Evolutionary conservation across 495 filamentous ascomycete species (phyloP).

Genomic region (Penicillium dipodomyicola): DNA sequence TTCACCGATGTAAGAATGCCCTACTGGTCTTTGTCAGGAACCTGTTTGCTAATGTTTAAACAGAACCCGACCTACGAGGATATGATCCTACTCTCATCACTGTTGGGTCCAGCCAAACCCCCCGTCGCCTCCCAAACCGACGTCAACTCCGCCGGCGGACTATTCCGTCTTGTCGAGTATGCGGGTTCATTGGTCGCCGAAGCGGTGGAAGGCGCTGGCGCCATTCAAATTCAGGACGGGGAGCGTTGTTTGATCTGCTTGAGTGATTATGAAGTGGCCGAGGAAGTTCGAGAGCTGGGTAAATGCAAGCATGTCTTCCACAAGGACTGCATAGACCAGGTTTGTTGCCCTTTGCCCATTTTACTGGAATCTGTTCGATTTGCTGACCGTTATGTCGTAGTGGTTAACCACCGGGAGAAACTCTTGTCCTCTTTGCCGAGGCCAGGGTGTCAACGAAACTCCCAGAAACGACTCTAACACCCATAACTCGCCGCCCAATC

Average conservation of each 20-base stretch:
- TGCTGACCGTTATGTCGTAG: conserved; percentile 38
- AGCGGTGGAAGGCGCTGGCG: conserved; percentile 45
- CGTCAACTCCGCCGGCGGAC: conserved; percentile 61
- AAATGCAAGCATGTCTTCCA: conserved; percentile 74
- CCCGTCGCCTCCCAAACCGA: conserved; percentile 69
- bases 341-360: conserved; percentile 31
- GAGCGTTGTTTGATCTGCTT: conserved; percentile 72
- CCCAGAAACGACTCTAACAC: conserved; percentile 14
- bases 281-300: conserved; percentile 59
- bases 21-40: background rate
- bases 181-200: conserved; percentile 51
- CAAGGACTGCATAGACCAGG: conserved; percentile 74
- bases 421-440: conserved; percentile 72
- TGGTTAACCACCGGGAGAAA: conserved; percentile 80
- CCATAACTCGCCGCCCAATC: conserved; percentile 8
- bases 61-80: conserved; percentile 77
- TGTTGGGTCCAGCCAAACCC: conserved; percentile 71
- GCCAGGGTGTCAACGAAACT: conserved; percentile 59
- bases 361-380: background rate
- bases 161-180: conserved; percentile 51
- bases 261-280: conserved; percentile 64
- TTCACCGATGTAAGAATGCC: conserved; percentile 63
- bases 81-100: conserved; percentile 70
- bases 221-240: conserved; percentile 50
- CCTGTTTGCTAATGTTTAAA: conserved; percentile 16